These are phyloP conservation scores for Penicillium sp. DNA, from an alignment of 2,329 filamentous ascomycete genomes.

Conservation along the genomic window DNA sequence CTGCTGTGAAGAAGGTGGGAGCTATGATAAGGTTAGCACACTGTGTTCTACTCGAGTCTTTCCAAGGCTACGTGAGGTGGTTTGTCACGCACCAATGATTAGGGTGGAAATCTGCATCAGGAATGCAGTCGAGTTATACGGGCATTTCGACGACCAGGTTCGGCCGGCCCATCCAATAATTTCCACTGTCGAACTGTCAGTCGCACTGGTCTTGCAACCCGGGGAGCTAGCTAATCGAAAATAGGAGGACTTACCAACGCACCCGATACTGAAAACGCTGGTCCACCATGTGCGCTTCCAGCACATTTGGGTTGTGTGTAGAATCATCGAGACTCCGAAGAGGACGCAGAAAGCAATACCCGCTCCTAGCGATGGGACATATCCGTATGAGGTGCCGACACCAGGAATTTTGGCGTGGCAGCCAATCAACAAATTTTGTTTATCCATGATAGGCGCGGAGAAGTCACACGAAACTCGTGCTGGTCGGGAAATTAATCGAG, in stretches of 20 bases:
- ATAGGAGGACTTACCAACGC: conserved; percentile 28
- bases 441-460: conserved; percentile 8
- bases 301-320: conserved; percentile 34
- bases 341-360: conserved; percentile 36
- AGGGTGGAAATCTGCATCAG: conserved; percentile 51
- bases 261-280: conserved; percentile 37
- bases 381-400: conserved; percentile 31
- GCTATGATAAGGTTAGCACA: conserved; percentile 18
- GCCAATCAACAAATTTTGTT: conserved; percentile 13
- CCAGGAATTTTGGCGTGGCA: conserved; percentile 30
- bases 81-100: conserved; percentile 32
- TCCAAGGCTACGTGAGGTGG: background rate
- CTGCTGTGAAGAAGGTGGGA: conserved; percentile 54
- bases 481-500: background rate
- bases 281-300: conserved; percentile 43
- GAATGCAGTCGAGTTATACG: conserved; percentile 51
- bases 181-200: conserved; percentile 1
- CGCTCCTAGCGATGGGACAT: conserved; percentile 33
- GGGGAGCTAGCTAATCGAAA: too few species aligned
- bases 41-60: background rate
- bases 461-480: background rate
- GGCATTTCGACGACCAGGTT: conserved; percentile 50
- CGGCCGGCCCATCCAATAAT: conserved; percentile 48
- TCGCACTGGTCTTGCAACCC: background rate
- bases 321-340: conserved; percentile 37